Percentiles rank a stretch among this genome's conserved stretches.
Evolutionary conservation across 257 asterid genomes (phyloP).

Genomic region (Solanum chaucha): DNA sequence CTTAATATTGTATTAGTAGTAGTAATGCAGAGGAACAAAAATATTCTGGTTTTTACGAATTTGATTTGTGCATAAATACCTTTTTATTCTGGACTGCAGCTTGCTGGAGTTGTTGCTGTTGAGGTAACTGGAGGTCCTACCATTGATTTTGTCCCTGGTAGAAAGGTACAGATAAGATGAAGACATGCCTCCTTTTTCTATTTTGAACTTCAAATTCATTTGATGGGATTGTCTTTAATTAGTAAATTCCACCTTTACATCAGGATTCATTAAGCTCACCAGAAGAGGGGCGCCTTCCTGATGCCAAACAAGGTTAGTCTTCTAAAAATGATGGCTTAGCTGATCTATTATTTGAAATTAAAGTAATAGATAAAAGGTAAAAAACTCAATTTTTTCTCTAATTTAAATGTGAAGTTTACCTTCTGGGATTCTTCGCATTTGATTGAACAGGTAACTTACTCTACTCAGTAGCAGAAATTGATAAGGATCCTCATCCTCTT

Average conservation of each 20-base stretch:
- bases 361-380: not conserved
- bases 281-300: slow-evolving; percentile 87
- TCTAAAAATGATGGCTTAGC: not conserved
- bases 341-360: not conserved
- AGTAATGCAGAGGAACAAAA: not conserved
- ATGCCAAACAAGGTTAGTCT: slow-evolving; percentile 59
- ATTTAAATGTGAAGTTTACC: not conserved
- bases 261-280: slow-evolving; percentile 57
- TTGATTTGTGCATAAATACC: not conserved
- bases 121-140: slow-evolving; percentile 85
- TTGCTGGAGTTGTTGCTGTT: slow-evolving; percentile 86
- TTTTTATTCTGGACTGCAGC: slow-evolving; percentile 28
- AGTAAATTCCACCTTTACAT: not conserved
- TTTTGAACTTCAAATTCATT: not conserved
- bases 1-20: not conserved
- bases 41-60: not conserved
- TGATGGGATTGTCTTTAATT: not conserved
- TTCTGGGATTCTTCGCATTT: not conserved
- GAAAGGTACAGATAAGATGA: slow-evolving; percentile 40
- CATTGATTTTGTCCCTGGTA: slow-evolving; percentile 58
- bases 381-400: not conserved
- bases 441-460: not conserved
- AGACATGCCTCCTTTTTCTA: not conserved
- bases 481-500: not conserved
- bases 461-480: not conserved